Evolutionary conservation across 2,329 filamentous ascomycete genomes (phyloP).

Genomic region (Diaporthe sp.): DNA sequence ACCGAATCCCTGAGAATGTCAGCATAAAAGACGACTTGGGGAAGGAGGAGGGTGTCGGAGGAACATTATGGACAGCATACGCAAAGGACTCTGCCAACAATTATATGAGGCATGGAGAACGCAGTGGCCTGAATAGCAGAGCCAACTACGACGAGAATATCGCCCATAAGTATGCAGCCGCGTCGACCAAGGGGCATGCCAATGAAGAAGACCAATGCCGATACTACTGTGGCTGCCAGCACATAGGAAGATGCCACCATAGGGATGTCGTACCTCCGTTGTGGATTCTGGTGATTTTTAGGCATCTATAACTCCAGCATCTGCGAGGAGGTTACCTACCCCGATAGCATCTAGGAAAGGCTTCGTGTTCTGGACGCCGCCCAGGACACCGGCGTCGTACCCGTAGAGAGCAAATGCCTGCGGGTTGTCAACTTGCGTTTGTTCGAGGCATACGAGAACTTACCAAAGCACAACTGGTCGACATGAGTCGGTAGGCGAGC

Average conservation of each 20-base stretch:
- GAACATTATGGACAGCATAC: not conserved
- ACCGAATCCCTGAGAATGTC: not conserved
- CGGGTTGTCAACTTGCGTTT: not conserved
- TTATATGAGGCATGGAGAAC: not conserved
- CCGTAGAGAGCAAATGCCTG: slow-evolving; percentile 20
- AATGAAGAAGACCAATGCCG: not conserved
- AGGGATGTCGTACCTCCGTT: not conserved
- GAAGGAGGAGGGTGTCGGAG: too few relatives aligned
- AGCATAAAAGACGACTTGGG: not conserved
- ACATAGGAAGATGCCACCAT: slow-evolving; percentile 9
- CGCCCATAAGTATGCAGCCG: slow-evolving; percentile 5
- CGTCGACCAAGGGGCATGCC: slow-evolving; percentile 8
- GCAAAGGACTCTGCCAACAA: slow-evolving; percentile 14
- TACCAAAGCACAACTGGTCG: slow-evolving; percentile 1
- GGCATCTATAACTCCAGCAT: too few relatives aligned
- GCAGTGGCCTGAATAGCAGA: slow-evolving; percentile 1
- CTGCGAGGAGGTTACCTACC: not conserved
- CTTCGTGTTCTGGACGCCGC: not conserved
- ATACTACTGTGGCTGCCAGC: not conserved
- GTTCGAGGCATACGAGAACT: accelerated
- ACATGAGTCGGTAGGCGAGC: not conserved
- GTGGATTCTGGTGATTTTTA: too few relatives aligned
- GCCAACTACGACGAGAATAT: not conserved
- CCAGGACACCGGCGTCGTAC: not conserved
- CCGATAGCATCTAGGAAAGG: slow-evolving; percentile 3